phyloP scores from a whole-genome alignment of 2,329 filamentous ascomycete species.

The Aspergillus alliaceus region DNA sequence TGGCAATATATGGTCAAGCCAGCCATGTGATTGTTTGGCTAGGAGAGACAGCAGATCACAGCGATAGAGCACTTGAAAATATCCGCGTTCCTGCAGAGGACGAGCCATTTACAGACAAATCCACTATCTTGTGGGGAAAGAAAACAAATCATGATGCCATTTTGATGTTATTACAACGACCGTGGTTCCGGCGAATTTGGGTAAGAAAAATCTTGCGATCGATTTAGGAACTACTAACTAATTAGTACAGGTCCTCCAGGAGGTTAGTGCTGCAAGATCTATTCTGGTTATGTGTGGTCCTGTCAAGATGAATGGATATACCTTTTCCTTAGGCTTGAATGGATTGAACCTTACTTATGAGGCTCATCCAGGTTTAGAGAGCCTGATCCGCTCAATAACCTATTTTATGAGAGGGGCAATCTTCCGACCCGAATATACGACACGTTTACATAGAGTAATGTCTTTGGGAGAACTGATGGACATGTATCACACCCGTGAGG shows the following conservation, averaged over 20 bases:
- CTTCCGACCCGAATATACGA: not conserved
- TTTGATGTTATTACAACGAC: not conserved
- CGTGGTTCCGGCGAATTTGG: not conserved
- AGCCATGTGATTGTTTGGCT: not conserved
- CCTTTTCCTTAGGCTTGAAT: not conserved
- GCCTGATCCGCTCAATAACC: not conserved
- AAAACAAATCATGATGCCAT: not conserved
- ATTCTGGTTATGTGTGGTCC: not conserved
- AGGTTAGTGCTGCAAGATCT: not conserved
- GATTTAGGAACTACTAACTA: not conserved
- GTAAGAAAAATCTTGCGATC: not conserved
- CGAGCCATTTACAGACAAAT: not conserved
- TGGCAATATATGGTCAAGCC: not conserved
- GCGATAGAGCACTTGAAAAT: not conserved
- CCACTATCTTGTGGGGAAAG: too few species aligned
- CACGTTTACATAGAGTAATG: not conserved
- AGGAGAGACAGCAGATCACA: not conserved
- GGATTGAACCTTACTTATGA: not conserved
- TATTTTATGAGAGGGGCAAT: not conserved
- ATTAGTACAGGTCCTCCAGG: not conserved
- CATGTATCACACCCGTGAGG: not conserved
- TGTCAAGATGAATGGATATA: not conserved
- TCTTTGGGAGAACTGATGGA: not conserved
- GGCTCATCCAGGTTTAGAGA: not conserved
- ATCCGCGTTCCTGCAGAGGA: not conserved